Conservation (phyloP, 306 rosid species). For the Lotus japonicus region DNA sequence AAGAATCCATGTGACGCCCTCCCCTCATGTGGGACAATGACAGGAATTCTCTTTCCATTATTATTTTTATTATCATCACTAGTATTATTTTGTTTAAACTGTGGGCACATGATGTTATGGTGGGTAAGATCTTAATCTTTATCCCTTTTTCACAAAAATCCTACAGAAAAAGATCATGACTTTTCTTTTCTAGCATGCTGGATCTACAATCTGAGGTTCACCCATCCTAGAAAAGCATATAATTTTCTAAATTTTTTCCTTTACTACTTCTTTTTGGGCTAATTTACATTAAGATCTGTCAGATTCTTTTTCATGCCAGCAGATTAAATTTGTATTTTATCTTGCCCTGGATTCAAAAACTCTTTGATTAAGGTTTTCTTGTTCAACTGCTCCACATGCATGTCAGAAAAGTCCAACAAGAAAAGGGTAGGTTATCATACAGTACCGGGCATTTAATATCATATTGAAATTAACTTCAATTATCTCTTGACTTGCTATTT, state of each 20-base stretch:
- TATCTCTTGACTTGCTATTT: conserved; percentile 13
- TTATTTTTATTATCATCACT: background rate
- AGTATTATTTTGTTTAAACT: conserved; percentile 13
- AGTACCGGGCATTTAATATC: conserved; percentile 10
- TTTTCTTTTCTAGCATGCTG: conserved; percentile 46
- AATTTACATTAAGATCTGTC: conserved; percentile 1
- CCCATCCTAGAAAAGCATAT: conserved; percentile 14
- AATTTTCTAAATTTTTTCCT: background rate
- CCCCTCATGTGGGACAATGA: conserved; percentile 43
- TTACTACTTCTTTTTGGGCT: background rate
- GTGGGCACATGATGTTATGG: conserved; percentile 50
- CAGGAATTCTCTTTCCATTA: conserved; percentile 31
- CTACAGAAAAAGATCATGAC: conserved; percentile 19
- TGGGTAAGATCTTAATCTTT: conserved; percentile 43
- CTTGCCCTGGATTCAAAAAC: conserved; percentile 28
- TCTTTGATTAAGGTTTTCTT: conserved; percentile 25
- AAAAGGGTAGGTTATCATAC: conserved; percentile 10
- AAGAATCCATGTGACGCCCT: conserved; percentile 46
- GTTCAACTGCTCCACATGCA: conserved; percentile 55
- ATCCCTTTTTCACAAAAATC: conserved; percentile 23
- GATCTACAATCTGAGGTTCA: conserved; percentile 48
- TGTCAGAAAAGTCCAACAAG: conserved; percentile 28
- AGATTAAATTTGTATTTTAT: conserved; percentile 15
- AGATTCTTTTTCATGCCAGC: conserved; percentile 11
- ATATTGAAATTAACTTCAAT: background rate